Conservation (phyloP, 345 rosid species). For the Gossypium thurberi region DNA sequence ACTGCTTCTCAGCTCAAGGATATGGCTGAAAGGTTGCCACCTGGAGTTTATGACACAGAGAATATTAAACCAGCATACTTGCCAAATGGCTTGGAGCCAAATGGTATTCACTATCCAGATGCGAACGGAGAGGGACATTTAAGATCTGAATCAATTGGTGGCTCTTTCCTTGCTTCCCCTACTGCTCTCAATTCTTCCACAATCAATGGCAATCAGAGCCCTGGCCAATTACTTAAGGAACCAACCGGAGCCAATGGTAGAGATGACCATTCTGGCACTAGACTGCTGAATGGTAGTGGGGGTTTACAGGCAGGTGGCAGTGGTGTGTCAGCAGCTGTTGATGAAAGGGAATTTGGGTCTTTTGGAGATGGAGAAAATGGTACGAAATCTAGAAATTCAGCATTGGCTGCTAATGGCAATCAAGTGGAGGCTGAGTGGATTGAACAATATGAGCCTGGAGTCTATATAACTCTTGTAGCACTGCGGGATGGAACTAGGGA, state of each 20-base stretch:
- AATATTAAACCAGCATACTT: constrained; percentile 35
- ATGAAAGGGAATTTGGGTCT: constrained; percentile 45
- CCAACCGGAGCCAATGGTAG: constrained; percentile 35
- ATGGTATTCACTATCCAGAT: constrained; percentile 53
- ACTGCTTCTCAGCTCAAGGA: constrained; percentile 65
- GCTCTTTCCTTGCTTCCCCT: constrained; percentile 46
- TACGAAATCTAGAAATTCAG: constrained; percentile 44
- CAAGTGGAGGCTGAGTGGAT: constrained; percentile 93
- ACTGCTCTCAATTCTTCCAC: constrained; percentile 27
- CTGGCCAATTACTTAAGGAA: constrained; percentile 35
- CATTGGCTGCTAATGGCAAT: constrained; percentile 32
- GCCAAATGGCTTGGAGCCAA: constrained; percentile 63
- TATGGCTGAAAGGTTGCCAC: constrained; percentile 76
- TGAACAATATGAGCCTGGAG: constrained; percentile 94
- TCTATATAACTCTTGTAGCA: constrained; percentile 80
- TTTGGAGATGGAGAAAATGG: constrained; percentile 46
- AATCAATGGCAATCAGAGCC: constrained; percentile 34
- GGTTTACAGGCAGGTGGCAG: constrained; percentile 30
- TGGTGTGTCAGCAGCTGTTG: constrained; percentile 43
- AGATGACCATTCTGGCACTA: constrained; percentile 36
- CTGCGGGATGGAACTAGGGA: constrained; percentile 90
- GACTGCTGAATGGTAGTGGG: constrained; percentile 41
- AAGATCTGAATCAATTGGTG: constrained; percentile 52
- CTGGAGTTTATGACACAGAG: constrained; percentile 58
- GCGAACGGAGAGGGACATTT: constrained; percentile 56